Conservation (phyloP, 345 rosid species). For the Psidium friedrichsthalianum region DNA sequence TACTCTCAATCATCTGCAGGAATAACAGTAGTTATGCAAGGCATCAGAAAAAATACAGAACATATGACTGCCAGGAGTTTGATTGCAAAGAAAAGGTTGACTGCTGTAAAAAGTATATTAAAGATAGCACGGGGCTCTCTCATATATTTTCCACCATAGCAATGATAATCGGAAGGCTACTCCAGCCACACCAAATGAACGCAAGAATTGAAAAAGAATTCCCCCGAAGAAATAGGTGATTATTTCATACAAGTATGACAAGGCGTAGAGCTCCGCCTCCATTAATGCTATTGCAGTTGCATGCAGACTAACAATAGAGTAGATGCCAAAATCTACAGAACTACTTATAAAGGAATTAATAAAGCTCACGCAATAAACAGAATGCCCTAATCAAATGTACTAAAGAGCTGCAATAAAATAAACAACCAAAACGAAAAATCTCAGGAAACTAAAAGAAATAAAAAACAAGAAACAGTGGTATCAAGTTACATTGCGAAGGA, state of each 20-base stretch:
- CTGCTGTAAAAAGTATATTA: neutral
- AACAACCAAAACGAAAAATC: neutral
- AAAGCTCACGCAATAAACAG: neutral
- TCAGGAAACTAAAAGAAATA: neutral
- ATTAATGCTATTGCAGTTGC: neutral
- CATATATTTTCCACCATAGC: neutral
- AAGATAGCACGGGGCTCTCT: neutral
- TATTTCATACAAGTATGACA: neutral
- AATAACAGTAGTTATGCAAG: slow-evolving; percentile 1
- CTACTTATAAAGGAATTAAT: neutral
- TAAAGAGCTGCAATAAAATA: neutral
- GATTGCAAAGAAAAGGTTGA: neutral
- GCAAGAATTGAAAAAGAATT: neutral
- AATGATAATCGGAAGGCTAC: neutral
- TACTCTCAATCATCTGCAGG: slow-evolving; percentile 98
- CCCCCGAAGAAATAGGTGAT: neutral
- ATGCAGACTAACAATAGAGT: neutral
- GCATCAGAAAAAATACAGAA: neutral
- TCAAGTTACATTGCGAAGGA: neutral
- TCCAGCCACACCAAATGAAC: neutral
- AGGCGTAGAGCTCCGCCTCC: neutral
- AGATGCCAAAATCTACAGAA: neutral
- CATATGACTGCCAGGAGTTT: neutral
- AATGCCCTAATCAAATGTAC: neutral
- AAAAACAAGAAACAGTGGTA: neutral